Base-by-base conservation (phyloP, 2,329 filamentous ascomycete genomes). In the Penicillium sp. region DNA sequence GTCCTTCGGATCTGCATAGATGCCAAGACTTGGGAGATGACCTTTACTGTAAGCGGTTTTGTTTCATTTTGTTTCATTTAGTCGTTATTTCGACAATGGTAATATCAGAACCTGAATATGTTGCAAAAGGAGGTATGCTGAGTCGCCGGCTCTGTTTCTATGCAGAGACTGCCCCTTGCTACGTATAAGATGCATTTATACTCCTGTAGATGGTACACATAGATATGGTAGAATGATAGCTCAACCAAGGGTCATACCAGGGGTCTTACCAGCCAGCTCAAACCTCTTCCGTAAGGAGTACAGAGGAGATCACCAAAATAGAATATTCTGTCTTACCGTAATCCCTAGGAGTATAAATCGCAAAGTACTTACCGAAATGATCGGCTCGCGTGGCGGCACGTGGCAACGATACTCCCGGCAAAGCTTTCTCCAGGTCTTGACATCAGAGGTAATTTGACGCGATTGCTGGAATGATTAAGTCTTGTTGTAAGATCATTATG, bases 351-450 rank as follows among this genome's bases (percentile, higher is more conserved):
- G 11, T 34, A 14, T 34, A 10, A 34, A 13, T 19, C 11, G 18
- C 35, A 23, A 29, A 35, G 18, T 51, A 44, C 35, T 38, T 45
- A n/a, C 45, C 36, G 36, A 41, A 27, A 48, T 47, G 23, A 47
- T 29, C 45, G 34, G 36, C 46, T 48, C 46, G 46, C 46, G 46
- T 48, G 46, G 46, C 46, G 29, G 60, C 60, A 63, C 61, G 61
- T 63, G 61, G 61, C 61, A 59, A 62, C 59, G 50, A 61, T 35
- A 55, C 51, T 23, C 30, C 51, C 41, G 40, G 41, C 32, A 54
- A 54, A 40, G 51, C 35, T 45, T 38, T 32, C 43, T 32, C 11
- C n/a, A 46, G 29, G 7, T 39, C 36, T 52, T 38, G 35, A 39
- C 26, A 39, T 43, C 36, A 40, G 10, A 29, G 44, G 13, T 36